Base-by-base conservation (phyloP, 345 rosid genomes). In the Iberis pinnata region DNA sequence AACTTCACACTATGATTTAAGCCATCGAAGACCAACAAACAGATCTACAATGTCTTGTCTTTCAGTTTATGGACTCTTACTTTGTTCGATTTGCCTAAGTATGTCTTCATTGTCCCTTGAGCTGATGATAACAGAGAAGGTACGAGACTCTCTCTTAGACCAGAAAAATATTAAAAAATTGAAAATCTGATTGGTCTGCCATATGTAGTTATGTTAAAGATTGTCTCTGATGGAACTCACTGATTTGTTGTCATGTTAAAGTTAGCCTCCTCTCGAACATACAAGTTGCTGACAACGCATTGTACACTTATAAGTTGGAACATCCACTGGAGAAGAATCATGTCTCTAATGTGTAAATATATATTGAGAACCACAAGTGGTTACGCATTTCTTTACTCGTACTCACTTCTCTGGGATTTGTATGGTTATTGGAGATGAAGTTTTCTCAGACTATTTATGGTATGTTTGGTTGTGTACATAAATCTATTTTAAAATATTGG, bases 81-180 rank as follows among this genome's bases (percentile, higher is more conserved):
- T 70, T 68, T 88, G 69, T 69, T 92, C 48, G 94, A 97, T 48
- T 71, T 92, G 60, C 77, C 80, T 68, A 92, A 92, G 80, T 92
- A 92, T 60, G 95, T 92, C 41, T 92, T 92, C 72, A 67, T 92
- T 56, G 98, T 92, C 49, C 97, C 88, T 43, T 70, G 97, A 26
- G 98, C 97, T 3, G 97, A 92, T 56, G 98, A 92, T 36, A 92
- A 92, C 36, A 95, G 98, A 70, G 97, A 92, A 73, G 97, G 98
- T 90, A 73, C 67, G 74, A 7, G 6, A 24, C 13, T 4, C 15
- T 20, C 22, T 53, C 36, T 49, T 11, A 18, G 37, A 24, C 25
- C 12, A 12, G 1, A 29, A 0, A 25, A 2, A 24, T 15, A 25
- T 33, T 9, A 2, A 17, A 16, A 4, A 26, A 8, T 8, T 0